Evolutionary conservation across 2,329 filamentous ascomycete genomes (phyloP).

Genomic region (Cladosporium sp.): DNA sequence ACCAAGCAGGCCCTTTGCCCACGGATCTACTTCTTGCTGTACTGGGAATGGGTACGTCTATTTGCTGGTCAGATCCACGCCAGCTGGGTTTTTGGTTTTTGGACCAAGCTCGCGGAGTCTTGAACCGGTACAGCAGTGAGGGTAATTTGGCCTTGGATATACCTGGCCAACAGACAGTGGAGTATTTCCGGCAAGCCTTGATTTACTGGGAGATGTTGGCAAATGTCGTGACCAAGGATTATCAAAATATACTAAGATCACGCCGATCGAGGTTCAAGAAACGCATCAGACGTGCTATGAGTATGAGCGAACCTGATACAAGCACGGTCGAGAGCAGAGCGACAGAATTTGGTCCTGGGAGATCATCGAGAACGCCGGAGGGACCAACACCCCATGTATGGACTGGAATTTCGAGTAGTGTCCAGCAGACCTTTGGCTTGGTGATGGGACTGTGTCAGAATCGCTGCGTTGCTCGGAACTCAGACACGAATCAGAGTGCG

Average conservation of each 20-base stretch:
- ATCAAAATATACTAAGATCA: constrained; percentile 9
- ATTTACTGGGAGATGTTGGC: constrained; percentile 25
- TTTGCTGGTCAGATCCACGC: constrained; percentile 24
- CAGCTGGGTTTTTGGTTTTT: constrained; percentile 24
- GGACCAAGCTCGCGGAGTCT: constrained; percentile 20
- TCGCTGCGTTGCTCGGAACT: constrained; percentile 12
- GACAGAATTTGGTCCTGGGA: background rate
- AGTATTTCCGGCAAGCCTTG: constrained; percentile 22
- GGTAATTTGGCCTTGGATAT: constrained; percentile 3
- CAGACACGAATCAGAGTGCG: constrained; percentile 1
- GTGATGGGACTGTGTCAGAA: constrained; percentile 23
- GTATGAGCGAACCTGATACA: background rate
- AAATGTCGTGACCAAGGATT: constrained; percentile 21
- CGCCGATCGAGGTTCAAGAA: constrained; percentile 16
- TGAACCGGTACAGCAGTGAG: constrained; percentile 11
- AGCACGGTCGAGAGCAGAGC: background rate
- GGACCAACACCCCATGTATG: constrained; percentile 20
- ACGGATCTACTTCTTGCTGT: constrained; percentile 25
- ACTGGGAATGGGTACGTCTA: constrained; percentile 26
- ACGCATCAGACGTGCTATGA: constrained; percentile 17
- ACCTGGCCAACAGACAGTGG: constrained; percentile 8
- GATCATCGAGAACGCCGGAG: background rate
- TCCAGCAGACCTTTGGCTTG: constrained; percentile 22
- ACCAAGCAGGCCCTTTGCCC: constrained; percentile 14
- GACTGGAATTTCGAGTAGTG: constrained; percentile 22